Evolutionary conservation across 805 yeast species (phyloP).

Genomic region (Cyberlindnera xishuangbannaensis): DNA sequence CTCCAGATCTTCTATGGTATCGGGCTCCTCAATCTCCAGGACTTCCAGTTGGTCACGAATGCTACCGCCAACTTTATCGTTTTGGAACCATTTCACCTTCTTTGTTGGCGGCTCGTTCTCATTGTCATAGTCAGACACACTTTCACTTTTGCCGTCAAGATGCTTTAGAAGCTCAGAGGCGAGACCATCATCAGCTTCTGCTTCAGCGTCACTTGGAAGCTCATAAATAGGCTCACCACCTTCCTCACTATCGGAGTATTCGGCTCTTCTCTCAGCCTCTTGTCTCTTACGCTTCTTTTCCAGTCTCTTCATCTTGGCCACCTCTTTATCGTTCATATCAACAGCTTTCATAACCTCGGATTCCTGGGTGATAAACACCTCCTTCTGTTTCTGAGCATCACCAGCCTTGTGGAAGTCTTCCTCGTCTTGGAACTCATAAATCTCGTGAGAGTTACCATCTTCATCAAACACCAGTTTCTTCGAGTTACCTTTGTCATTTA

Average conservation of each 20-base stretch:
- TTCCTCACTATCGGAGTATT: slow-evolving; percentile 24
- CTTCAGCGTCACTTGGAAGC: slow-evolving; percentile 7
- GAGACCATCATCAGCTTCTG: slow-evolving; percentile 38
- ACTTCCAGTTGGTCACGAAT: slow-evolving; percentile 25
- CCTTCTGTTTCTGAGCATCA: slow-evolving; percentile 63
- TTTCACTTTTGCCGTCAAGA: slow-evolving; percentile 25
- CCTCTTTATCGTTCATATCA: slow-evolving; percentile 71
- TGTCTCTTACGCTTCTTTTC: slow-evolving; percentile 88
- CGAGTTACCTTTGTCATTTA: slow-evolving; percentile 58
- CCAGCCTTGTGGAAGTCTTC: slow-evolving; percentile 73
- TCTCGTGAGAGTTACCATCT: slow-evolving; percentile 87
- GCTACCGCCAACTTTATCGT: slow-evolving; percentile 27
- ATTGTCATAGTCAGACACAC: slow-evolving; percentile 16
- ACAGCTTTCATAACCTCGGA: slow-evolving; percentile 59
- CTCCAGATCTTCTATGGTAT: slow-evolving; percentile 90
- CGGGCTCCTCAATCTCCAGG: slow-evolving; percentile 80
- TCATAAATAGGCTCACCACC: slow-evolving; percentile 8
- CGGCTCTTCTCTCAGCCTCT: slow-evolving; percentile 59
- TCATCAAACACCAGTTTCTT: slow-evolving; percentile 86
- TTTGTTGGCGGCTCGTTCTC: slow-evolving; percentile 26
- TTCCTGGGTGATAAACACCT: slow-evolving; percentile 62
- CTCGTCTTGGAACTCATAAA: slow-evolving; percentile 87
- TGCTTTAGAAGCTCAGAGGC: slow-evolving; percentile 26
- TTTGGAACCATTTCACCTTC: slow-evolving; percentile 34
- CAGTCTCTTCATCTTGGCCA: slow-evolving; percentile 69